These are phyloP conservation scores for Mycena epipterygia DNA, from an alignment of 768 basidiomycete genomes.

Conservation along the genomic window DNA sequence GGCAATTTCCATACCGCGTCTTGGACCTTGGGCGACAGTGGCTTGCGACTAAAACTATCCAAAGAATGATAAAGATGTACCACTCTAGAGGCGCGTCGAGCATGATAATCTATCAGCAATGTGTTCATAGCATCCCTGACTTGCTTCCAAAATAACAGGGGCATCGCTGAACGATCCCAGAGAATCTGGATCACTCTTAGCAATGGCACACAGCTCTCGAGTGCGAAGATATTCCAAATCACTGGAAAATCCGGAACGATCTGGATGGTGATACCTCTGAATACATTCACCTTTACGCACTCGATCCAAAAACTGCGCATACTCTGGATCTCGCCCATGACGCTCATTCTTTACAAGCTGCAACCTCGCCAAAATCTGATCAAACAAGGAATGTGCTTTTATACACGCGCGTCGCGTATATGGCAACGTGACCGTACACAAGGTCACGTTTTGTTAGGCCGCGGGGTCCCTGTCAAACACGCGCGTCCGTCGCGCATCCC, in stretches of 20 bases:
- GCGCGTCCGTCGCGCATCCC: too few relatives aligned
- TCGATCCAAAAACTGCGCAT: constrained; percentile 23
- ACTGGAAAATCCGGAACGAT: not conserved
- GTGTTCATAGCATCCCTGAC: constrained; percentile 31
- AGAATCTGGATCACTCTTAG: not conserved
- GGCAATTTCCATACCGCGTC: not conserved
- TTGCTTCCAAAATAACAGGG: constrained; percentile 34
- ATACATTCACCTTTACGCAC: constrained; percentile 16
- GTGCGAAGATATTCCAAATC: not conserved
- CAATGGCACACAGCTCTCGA: not conserved
- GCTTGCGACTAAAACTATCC: not conserved
- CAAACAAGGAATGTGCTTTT: too few relatives aligned
- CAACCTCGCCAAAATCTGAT: too few relatives aligned
- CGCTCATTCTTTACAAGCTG: constrained; percentile 30
- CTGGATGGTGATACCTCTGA: not conserved
- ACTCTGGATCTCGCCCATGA: constrained; percentile 23
- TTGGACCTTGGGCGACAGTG: not conserved
- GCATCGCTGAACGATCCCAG: constrained; percentile 28
- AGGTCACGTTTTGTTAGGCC: too few relatives aligned
- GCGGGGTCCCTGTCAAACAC: too few relatives aligned
- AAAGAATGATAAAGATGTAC: not conserved
- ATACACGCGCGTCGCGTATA: too few relatives aligned
- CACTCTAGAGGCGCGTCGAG: not conserved
- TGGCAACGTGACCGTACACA: too few relatives aligned
- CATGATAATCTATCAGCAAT: not conserved